phyloP scores from a whole-genome alignment of 768 basidiomycete genomes.

The Lyophyllum semitale region DNA sequence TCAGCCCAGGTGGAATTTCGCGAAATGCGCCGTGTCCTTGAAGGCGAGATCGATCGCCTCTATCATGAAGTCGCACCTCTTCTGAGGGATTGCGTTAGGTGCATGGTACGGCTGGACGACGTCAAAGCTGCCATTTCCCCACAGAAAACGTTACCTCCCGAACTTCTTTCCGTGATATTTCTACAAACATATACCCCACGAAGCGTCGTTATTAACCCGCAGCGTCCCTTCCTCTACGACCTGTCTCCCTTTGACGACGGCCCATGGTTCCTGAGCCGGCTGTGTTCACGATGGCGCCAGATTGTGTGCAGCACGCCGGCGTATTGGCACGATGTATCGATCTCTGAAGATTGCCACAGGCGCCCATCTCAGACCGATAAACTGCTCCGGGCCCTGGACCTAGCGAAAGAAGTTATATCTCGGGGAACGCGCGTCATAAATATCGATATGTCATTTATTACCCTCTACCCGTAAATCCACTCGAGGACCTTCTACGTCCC shows the following conservation, averaged over 20 bases:
- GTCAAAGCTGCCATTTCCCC: background rate
- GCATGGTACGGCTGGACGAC: background rate
- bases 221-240: too few species aligned
- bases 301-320: background rate
- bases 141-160: background rate
- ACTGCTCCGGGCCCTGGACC: too few species aligned
- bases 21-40: background rate
- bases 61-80: background rate
- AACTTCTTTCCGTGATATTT: background rate
- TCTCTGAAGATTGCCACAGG: too few species aligned
- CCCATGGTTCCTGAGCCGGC: background rate
- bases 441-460: too few species aligned
- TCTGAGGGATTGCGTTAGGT: background rate
- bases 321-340: background rate
- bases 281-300: background rate
- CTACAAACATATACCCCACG: background rate
- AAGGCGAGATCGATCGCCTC: background rate
- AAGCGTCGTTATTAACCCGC: background rate
- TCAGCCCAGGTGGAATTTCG: too few species aligned
- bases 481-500: too few species aligned
- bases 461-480: too few species aligned
- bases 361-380: too few species aligned
- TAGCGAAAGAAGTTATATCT: too few species aligned
- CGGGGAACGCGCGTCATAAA: too few species aligned
- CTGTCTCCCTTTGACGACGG: background rate